Percentiles rank a stretch among this genome's conserved stretches.
Conservation (phyloP, 768 basidiomycete species). For the Termitomyces heimii region DNA sequence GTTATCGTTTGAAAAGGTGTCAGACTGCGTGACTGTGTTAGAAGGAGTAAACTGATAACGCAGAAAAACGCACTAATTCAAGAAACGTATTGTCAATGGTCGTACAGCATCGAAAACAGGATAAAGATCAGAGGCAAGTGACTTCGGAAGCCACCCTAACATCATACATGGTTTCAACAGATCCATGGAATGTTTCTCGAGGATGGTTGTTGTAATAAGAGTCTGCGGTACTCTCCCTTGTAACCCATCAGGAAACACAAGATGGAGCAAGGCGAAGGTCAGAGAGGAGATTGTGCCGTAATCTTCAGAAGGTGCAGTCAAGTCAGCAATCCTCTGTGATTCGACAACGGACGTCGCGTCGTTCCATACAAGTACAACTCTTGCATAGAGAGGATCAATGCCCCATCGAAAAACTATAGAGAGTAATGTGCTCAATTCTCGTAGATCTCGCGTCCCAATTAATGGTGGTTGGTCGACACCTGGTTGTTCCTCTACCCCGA, state of each 20-base stretch:
- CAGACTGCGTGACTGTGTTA: slow-evolving; percentile 35
- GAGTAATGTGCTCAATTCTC: slow-evolving; percentile 54
- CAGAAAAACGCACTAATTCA: slow-evolving; percentile 49
- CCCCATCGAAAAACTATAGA: slow-evolving; percentile 74
- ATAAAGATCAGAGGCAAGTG: slow-evolving; percentile 28
- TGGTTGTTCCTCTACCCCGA: slow-evolving; percentile 21
- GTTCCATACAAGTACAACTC: slow-evolving; percentile 36
- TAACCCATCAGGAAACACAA: slow-evolving; percentile 50
- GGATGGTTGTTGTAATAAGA: slow-evolving; percentile 52
- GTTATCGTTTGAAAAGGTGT: slow-evolving; percentile 61
- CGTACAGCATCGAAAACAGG: slow-evolving; percentile 42
- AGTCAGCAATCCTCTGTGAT: slow-evolving; percentile 34
- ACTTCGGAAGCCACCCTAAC: slow-evolving; percentile 71
- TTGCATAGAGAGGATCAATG: slow-evolving; percentile 44
- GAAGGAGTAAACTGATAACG: slow-evolving; percentile 10
- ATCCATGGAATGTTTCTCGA: slow-evolving; percentile 49
- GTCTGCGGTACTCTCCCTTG: slow-evolving; percentile 49
- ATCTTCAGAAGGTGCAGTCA: slow-evolving; percentile 35
- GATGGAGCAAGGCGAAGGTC: slow-evolving; percentile 34
- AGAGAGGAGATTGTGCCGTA: slow-evolving; percentile 38
- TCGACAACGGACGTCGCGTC: slow-evolving; percentile 14
- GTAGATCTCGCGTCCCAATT: slow-evolving; percentile 65
- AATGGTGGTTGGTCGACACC: slow-evolving; percentile 19
- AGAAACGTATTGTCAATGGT: slow-evolving; percentile 46
- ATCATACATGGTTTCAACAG: slow-evolving; percentile 54